Evolutionary conservation across 495 filamentous ascomycete species (phyloP).

Genomic region (Penicillium roqueforti): DNA sequence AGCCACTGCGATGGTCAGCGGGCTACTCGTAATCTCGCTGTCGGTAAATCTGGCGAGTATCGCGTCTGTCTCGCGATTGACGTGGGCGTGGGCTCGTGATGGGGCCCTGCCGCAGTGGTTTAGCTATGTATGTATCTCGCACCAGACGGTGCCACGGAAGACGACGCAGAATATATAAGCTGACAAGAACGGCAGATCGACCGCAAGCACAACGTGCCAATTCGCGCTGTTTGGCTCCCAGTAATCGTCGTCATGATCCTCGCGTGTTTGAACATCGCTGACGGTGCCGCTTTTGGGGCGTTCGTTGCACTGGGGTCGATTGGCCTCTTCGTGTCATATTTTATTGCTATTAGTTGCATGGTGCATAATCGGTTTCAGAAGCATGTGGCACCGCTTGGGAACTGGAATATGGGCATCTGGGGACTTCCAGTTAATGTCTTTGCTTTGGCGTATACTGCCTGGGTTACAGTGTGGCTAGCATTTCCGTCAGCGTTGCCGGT

Average conservation of each 20-base stretch:
- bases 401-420: slow-evolving; percentile 22
- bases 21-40: slow-evolving; percentile 40
- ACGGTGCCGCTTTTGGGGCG: slow-evolving; percentile 49
- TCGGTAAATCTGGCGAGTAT: slow-evolving; percentile 30
- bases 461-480: slow-evolving; percentile 22
- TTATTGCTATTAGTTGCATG: slow-evolving; percentile 39
- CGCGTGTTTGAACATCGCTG: slow-evolving; percentile 54
- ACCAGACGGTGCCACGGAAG: not conserved
- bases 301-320: slow-evolving; percentile 44
- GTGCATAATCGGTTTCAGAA: slow-evolving; percentile 27
- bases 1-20: slow-evolving; percentile 40
- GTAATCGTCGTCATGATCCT: slow-evolving; percentile 45
- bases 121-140: slow-evolving; percentile 24
- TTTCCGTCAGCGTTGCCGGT: slow-evolving; percentile 25
- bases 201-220: slow-evolving; percentile 36
- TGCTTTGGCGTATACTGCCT: slow-evolving; percentile 21
- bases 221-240: slow-evolving; percentile 42
- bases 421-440: slow-evolving; percentile 25
- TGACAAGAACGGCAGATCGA: slow-evolving; percentile 12
- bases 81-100: slow-evolving; percentile 41
- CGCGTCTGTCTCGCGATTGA: slow-evolving; percentile 33
- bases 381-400: slow-evolving; percentile 2
- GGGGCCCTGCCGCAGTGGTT: slow-evolving; percentile 39
- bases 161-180: not conserved
- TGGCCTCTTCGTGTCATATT: slow-evolving; percentile 38